Conservation (phyloP, 164 flowering plant species). For the Aristolochia contorta region DNA sequence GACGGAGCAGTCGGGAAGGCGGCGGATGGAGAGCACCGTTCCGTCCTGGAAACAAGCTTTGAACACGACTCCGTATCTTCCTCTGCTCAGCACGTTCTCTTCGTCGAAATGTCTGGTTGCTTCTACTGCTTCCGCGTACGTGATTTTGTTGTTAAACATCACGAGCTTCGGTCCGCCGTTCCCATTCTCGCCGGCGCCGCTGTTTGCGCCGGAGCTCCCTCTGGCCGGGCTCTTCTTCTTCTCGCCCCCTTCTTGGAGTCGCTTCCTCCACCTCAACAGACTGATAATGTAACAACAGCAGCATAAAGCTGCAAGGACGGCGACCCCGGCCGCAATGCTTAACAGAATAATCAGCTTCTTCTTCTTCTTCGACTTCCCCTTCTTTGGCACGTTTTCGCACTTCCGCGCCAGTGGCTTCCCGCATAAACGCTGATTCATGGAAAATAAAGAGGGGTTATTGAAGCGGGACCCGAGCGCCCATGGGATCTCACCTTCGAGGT, state of each 20-base stretch:
- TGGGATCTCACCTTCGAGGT: conserved; percentile 64
- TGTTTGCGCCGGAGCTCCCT: conserved; percentile 42
- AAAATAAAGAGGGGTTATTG: conserved; percentile 40
- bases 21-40: conserved; percentile 65
- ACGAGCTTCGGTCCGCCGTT: conserved; percentile 61
- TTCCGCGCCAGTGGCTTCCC: conserved; percentile 53
- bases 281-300: conserved; percentile 58
- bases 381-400: conserved; percentile 23
- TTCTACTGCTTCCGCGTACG: conserved; percentile 62
- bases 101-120: conserved; percentile 88
- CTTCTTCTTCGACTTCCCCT: conserved; percentile 15
- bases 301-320: conserved; percentile 32
- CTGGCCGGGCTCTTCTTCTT: conserved; percentile 66
- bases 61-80: conserved; percentile 59
- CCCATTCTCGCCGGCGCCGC: conserved; percentile 51
- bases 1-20: conserved; percentile 50
- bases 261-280: conserved; percentile 51
- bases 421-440: conserved; percentile 44
- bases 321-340: conserved; percentile 36
- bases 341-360: conserved; percentile 49
- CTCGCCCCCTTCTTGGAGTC: conserved; percentile 38
- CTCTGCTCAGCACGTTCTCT: conserved; percentile 73
- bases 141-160: conserved; percentile 75
- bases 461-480: conserved; percentile 44
- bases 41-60: conserved; percentile 76